A percentile compares a stretch with the other conserved stretches of the same genome.
phyloP scores from a whole-genome alignment of 2,329 filamentous ascomycete species.

The Fusarium camptoceras region DNA sequence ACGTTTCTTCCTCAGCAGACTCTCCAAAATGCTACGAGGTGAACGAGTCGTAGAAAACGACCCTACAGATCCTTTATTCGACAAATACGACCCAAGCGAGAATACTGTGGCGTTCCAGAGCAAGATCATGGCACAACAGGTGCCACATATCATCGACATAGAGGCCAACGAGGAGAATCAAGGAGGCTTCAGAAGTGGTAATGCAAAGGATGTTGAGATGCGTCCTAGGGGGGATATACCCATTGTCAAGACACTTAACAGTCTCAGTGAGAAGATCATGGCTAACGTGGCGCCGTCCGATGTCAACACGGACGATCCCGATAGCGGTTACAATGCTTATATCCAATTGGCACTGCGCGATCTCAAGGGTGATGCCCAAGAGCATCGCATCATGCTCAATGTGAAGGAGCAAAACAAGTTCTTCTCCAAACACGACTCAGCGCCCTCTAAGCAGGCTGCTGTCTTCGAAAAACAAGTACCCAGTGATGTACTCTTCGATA shows the following conservation, averaged over 20 bases:
- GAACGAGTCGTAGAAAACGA: slow-evolving; percentile 86
- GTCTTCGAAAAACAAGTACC: slow-evolving; percentile 78
- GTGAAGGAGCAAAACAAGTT: slow-evolving; percentile 89
- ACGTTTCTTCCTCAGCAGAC: slow-evolving; percentile 88
- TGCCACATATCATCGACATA: slow-evolving; percentile 91
- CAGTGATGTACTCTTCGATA: slow-evolving; percentile 70
- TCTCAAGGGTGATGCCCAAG: slow-evolving; percentile 77
- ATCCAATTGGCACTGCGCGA: slow-evolving; percentile 82
- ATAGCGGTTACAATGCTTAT: slow-evolving; percentile 77
- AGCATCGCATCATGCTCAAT: slow-evolving; percentile 84
- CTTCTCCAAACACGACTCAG: slow-evolving; percentile 72
- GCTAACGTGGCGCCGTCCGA: slow-evolving; percentile 86
- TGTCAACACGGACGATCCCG: slow-evolving; percentile 67
- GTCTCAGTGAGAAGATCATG: slow-evolving; percentile 92
- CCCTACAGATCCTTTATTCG: slow-evolving; percentile 80
- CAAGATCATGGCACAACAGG: slow-evolving; percentile 69
- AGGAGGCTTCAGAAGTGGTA: slow-evolving; percentile 83
- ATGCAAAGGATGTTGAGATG: slow-evolving; percentile 92
- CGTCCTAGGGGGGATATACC: slow-evolving; percentile 83
- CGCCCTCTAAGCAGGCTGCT: slow-evolving; percentile 57
- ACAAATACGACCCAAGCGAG: slow-evolving; percentile 83
- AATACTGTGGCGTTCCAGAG: slow-evolving; percentile 67
- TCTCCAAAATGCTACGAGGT: slow-evolving; percentile 92
- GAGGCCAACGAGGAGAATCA: slow-evolving; percentile 96
- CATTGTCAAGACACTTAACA: slow-evolving; percentile 90